Evolutionary conservation across 108 stramenopile species (phyloP).

Genomic region (Cylindrotheca closterium): DNA sequence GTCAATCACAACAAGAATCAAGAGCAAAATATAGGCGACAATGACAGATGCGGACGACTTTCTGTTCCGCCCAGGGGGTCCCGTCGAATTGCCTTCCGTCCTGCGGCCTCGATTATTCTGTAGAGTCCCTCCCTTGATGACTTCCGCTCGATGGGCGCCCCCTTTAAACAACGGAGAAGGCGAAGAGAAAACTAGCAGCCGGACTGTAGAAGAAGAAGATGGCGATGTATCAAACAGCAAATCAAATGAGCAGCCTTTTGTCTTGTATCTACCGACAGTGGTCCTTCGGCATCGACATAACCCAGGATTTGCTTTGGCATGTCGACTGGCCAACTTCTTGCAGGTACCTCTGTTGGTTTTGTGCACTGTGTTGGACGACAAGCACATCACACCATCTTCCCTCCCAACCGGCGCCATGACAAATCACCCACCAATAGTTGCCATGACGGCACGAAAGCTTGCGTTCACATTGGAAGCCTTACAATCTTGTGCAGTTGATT

Average conservation of each 20-base stretch:
- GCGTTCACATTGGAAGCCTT: conserved; percentile 60
- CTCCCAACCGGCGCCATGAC: no score
- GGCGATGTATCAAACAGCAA: not conserved
- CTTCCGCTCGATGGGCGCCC: no score
- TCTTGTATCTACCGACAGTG: conserved; percentile 67
- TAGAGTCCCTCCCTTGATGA: no score
- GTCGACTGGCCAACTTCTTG: conserved; percentile 43
- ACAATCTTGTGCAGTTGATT: conserved; percentile 29
- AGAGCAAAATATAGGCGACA: no score
- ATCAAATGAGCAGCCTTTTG: conserved; percentile 21
- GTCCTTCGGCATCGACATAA: conserved; percentile 54
- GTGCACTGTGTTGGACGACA: conserved; percentile 48
- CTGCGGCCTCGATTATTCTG: no score
- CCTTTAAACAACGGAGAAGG: not conserved
- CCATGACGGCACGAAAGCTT: conserved; percentile 49
- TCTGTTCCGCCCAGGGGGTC: no score
- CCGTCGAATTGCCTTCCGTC: no score
- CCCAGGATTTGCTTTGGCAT: conserved; percentile 66
- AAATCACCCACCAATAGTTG: conserved; percentile 19
- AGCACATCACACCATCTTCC: conserved; percentile 16
- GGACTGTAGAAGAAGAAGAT: not conserved
- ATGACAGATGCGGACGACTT: no score
- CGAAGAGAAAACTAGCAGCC: not conserved
- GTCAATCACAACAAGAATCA: no score
- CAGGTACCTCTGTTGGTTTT: conserved; percentile 45